Evolutionary conservation across 805 yeast species (phyloP), one percentile per base, ranked within the genome.

Genomic region (Yarrowia divulgata): DNA sequence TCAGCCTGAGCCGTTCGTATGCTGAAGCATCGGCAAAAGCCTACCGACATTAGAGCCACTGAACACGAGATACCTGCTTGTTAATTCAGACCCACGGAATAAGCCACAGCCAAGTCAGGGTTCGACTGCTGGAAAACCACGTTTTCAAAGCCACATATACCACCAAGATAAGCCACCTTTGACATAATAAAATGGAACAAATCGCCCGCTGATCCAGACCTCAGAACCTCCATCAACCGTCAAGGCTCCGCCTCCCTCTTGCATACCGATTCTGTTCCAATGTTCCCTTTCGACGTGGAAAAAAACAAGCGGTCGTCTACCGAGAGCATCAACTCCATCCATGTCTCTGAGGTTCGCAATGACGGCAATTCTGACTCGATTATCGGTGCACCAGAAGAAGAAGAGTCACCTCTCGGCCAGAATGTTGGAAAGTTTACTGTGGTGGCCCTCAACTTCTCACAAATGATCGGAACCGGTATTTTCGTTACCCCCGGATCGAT

Each of bases 401-500:
- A 57, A 42, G 48, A 40, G n/a, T 57, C 63, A 10, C 63, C 63
- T n/a, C 37, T 57, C 7, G 63, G 63, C 3, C 63, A 57, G 48
- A 37, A 57, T 42, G 63, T 57, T 1, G 63, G 63, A 5, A 57
- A 57, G 16, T 57, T 60, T 35, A 35, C 54, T 0, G 67, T 46
- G 7, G 42, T 60, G 54, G 54, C 50, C 8, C 54, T 60, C 34
- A 45, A 60, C 16, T 60, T 43, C n/a, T 60, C 54, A 0, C 67
- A 46, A 43, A 46, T 45, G 67, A 45, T 46, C 10, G 63, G 63
- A 4, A 57, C 63, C 6, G 63, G 63, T 13, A 57, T 57, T n/a
- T 57, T 57, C 9, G 63, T 57, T 3, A 46, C 63, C 16, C 63
- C 63, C 0, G 63, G 63, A 14, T 40, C 43, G 37, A 87, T 89